A percentile compares a stretch with the other conserved stretches of the same genome.
phyloP scores from a whole-genome alignment of 306 rosid genomes.

The Pachyrhizus erosus region DNA sequence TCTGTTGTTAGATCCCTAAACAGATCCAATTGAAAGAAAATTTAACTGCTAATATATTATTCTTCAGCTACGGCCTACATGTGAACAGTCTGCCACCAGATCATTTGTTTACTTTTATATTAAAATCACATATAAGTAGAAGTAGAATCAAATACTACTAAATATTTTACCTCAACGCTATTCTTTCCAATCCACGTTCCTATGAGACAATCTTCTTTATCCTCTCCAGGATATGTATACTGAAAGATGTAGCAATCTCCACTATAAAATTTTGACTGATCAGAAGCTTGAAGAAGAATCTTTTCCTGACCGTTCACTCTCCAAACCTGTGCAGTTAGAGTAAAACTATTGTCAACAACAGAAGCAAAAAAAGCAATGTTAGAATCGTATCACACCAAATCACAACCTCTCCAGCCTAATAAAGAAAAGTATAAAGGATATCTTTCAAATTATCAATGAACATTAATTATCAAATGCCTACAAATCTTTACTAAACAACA shows the following conservation, averaged over 20 bases:
- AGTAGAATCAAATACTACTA: constrained; percentile 4
- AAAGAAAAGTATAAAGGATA: neutral
- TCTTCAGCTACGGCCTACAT: constrained; percentile 7
- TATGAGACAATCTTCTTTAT: constrained; percentile 79
- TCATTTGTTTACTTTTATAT: constrained; percentile 31
- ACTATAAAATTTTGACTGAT: constrained; percentile 83
- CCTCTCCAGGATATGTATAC: constrained; percentile 84
- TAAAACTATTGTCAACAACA: constrained; percentile 45
- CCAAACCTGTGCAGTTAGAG: constrained; percentile 73
- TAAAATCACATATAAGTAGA: constrained; percentile 17
- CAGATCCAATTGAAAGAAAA: neutral
- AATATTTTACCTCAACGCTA: constrained; percentile 73
- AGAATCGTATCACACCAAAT: constrained; percentile 25
- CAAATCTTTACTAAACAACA: neutral
- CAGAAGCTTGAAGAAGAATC: constrained; percentile 70
- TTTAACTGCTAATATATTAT: constrained; percentile 15
- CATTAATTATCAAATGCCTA: constrained; percentile 20
- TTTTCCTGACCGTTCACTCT: constrained; percentile 80
- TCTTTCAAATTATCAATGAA: neutral
- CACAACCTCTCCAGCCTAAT: constrained; percentile 1
- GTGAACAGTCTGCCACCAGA: constrained; percentile 29
- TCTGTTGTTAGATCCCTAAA: neutral
- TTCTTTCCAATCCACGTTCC: constrained; percentile 92
- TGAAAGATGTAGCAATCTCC: constrained; percentile 93
- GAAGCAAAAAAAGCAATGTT: constrained; percentile 32